Base-by-base conservation (phyloP, 495 filamentous ascomycete genomes). In the Emericellopsis terricola region DNA sequence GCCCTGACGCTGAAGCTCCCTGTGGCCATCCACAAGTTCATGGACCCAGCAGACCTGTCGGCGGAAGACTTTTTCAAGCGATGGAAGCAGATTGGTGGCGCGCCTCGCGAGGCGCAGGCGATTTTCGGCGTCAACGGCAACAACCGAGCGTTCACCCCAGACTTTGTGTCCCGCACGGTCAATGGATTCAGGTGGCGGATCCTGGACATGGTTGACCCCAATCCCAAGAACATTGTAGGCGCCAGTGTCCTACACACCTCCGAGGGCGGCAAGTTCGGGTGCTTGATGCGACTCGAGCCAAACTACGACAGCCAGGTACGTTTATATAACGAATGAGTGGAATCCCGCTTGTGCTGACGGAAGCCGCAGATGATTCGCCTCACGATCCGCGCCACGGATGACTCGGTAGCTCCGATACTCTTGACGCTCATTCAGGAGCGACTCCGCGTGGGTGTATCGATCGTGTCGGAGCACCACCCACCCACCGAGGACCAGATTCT, bases 41-140 rank as follows among this genome's bases (percentile, higher is more conserved):
- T 96, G 85, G 85, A 93, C 38, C 71, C 79, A 0, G 86, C 91
- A 0, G 69, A 79, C 26, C 55, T 99, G 24, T 67, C 67, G 7
- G 73, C 73, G 0, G 89, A 94, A 31, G 89, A 96, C 40, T 99
- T 96, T 57, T 99, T 99, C 62, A 94, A 89, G 62, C 66, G 91
- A 15, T 99, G 91, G 91, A 82, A 89, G 55, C 91, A 99, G 53
- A 96, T 99, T 45, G 91, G 91, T 13, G 84, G 80, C 5, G 65
- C 65, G 2, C 80, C 85, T 4, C 65, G 92, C 8, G 91, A 99
- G 49, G 69, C 78, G 0, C 91, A 99, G 51, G 62, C 68, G 26
- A 79, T 94, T 5, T 91, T 96, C 51, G 76, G 76, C 0, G 51
- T 81, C 17, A 40, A 61, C 34, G 56, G 64, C 58, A 43, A 69